phyloP scores from a whole-genome alignment of 441 rosid species.

The Erodium moschatum region DNA sequence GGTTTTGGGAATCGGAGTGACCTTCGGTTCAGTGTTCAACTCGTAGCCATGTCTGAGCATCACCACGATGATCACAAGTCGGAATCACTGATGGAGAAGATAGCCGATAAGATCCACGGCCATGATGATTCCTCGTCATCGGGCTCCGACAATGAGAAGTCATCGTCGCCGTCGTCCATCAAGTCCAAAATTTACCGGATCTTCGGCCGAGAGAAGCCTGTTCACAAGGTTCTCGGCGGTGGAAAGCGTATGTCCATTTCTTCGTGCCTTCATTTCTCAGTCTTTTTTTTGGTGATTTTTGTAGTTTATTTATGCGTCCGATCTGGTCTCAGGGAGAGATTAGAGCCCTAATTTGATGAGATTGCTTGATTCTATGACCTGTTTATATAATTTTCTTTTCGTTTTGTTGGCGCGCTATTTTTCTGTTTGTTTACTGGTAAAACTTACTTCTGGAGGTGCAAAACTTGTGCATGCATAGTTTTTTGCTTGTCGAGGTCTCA shows the following conservation, averaged over 20 bases:
- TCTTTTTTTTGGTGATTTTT: not conserved
- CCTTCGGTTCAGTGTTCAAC: not conserved
- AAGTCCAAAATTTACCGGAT: conserved; percentile 59
- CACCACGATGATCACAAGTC: conserved; percentile 39
- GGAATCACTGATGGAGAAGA: conserved; percentile 58
- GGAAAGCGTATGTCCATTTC: conserved; percentile 45
- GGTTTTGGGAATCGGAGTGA: conserved; percentile 2
- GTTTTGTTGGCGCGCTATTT: not conserved
- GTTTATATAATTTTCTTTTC: not conserved
- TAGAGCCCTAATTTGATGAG: not conserved
- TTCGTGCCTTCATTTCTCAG: not conserved
- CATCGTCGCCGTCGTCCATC: conserved; percentile 34
- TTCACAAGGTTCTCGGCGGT: conserved; percentile 80
- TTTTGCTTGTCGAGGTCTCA: not conserved
- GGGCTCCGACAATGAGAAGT: conserved; percentile 60
- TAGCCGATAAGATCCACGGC: conserved; percentile 50
- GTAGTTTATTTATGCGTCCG: not conserved
- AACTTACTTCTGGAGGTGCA: not conserved
- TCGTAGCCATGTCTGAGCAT: conserved; percentile 50
- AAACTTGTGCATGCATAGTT: not conserved
- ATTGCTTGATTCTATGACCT: not conserved
- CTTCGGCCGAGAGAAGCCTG: conserved; percentile 78
- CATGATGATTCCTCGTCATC: conserved; percentile 49
- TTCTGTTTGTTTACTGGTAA: not conserved
- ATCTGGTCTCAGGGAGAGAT: not conserved